These are phyloP conservation scores for Podospora tetraspora DNA, from an alignment of 495 filamentous ascomycete genomes.

Conservation along the genomic window DNA sequence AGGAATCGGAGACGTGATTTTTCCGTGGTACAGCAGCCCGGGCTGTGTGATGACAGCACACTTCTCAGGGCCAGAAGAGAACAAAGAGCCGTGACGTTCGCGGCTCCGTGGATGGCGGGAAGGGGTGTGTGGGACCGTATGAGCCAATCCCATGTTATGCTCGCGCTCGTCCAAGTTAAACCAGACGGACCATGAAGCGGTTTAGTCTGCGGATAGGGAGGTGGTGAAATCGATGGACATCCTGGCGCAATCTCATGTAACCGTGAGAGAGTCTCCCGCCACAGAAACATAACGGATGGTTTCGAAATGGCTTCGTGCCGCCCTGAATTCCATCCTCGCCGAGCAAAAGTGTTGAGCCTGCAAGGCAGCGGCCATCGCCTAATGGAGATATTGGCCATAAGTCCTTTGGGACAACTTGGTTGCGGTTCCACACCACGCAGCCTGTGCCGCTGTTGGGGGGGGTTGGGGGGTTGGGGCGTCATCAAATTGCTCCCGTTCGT, in stretches of 20 bases:
- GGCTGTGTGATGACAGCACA: background rate
- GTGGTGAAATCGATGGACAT: background rate
- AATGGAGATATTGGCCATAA: constrained; percentile 10
- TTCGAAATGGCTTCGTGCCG: background rate
- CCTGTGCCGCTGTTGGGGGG: background rate
- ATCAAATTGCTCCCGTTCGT: background rate
- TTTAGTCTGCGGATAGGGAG: background rate
- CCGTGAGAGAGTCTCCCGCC: background rate
- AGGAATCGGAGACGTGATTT: background rate
- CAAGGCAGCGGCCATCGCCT: background rate
- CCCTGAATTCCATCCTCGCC: constrained; percentile 1
- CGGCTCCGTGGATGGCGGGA: constrained; percentile 9
- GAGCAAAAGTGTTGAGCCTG: background rate
- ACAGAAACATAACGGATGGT: background rate
- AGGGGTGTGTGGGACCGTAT: constrained; percentile 3
- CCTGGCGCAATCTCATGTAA: background rate
- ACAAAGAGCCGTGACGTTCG: constrained; percentile 6
- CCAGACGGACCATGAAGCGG: background rate
- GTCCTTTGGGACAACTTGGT: background rate
- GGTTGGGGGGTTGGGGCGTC: background rate
- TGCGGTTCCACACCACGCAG: background rate
- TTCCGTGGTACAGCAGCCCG: background rate
- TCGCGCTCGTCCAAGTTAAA: background rate
- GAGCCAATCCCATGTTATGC: constrained; percentile 8
- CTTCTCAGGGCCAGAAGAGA: background rate